phyloP scores from a whole-genome alignment of 805 yeast genomes.

The Torulaspora maleeae region DNA sequence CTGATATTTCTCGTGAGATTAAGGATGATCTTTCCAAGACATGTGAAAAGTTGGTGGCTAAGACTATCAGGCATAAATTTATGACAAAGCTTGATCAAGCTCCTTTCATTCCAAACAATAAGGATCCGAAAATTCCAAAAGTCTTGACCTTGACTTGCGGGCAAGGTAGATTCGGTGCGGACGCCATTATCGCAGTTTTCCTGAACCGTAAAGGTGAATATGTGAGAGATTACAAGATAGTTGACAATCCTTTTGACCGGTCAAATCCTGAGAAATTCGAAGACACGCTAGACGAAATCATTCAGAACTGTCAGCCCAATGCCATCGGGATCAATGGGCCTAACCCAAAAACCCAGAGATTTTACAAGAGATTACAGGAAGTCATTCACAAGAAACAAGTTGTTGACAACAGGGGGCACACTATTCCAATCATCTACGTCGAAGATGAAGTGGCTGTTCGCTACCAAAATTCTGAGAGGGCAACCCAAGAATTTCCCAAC shows the following conservation, averaged over 20 bases:
- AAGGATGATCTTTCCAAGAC: constrained; percentile 76
- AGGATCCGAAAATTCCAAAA: constrained; percentile 79
- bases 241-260: constrained; percentile 54
- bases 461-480: constrained; percentile 74
- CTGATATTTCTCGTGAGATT: constrained; percentile 65
- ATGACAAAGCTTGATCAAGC: constrained; percentile 82
- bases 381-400: constrained; percentile 55
- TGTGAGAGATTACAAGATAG: constrained; percentile 71
- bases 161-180: constrained; percentile 71
- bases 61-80: constrained; percentile 65
- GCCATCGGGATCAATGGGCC: constrained; percentile 88
- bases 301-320: constrained; percentile 71
- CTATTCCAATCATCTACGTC: constrained; percentile 70
- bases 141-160: constrained; percentile 82
- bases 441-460: constrained; percentile 91
- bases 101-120: constrained; percentile 79
- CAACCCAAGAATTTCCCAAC: constrained; percentile 74
- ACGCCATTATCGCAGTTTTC: constrained; percentile 80
- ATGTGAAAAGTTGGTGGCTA: constrained; percentile 66
- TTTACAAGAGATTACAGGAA: constrained; percentile 52
- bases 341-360: constrained; percentile 62
- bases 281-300: constrained; percentile 53
- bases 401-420: constrained; percentile 51
- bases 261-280: constrained; percentile 58
- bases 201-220: constrained; percentile 78